These are phyloP conservation scores for Geoglossum cookeanum DNA, from an alignment of 2,329 filamentous ascomycete species.

Conservation along the genomic window DNA sequence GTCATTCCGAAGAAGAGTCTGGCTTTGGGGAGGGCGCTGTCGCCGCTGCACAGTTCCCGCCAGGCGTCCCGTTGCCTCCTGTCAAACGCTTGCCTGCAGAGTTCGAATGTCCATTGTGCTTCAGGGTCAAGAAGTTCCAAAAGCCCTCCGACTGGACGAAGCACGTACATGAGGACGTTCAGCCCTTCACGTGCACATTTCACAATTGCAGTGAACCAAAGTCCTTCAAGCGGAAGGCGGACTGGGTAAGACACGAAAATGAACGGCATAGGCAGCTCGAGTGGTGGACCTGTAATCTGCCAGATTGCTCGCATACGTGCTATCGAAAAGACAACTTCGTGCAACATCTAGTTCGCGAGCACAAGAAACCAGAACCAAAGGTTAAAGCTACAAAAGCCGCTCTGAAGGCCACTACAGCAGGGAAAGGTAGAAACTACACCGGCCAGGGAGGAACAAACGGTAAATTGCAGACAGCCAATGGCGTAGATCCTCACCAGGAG, in stretches of 20 bases:
- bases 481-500: conserved; percentile 8
- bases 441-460: neutral
- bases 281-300: conserved; percentile 72
- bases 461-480: neutral
- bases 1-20: conserved; percentile 42
- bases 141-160: conserved; percentile 97
- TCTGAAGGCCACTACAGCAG: neutral
- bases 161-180: conserved; percentile 83
- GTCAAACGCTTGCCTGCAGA: conserved; percentile 60
- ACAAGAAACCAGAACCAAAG: conserved; percentile 70
- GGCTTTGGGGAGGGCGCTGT: conserved; percentile 47
- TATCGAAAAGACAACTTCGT: conserved; percentile 84
- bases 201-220: conserved; percentile 65
- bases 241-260: conserved; percentile 90
- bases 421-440: neutral
- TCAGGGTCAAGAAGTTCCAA: conserved; percentile 62
- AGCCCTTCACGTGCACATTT: conserved; percentile 87
- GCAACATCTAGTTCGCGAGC: conserved; percentile 79
- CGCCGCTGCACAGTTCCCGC: conserved; percentile 46
- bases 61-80: conserved; percentile 65
- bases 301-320: conserved; percentile 65
- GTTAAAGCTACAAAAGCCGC: conserved; percentile 29
- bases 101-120: conserved; percentile 81
- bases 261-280: conserved; percentile 78
- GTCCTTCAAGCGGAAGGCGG: conserved; percentile 86